Evolutionary conservation across 805 yeast species (phyloP), one percentile per base, ranked within the genome.

Genomic region (Saccharomycopsis schoenii): DNA sequence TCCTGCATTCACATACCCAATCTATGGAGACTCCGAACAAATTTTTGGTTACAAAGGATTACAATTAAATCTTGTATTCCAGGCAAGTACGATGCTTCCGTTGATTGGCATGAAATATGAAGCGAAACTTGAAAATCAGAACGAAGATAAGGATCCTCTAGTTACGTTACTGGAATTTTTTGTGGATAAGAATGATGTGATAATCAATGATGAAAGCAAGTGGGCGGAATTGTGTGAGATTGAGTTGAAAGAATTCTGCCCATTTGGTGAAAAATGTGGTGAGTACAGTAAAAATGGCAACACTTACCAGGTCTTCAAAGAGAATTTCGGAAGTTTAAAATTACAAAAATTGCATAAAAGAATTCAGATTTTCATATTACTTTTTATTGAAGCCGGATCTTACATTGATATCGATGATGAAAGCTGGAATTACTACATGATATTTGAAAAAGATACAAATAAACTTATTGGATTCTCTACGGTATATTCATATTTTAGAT

Each of bases 351-450:
- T 90, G 58, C 92, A 85, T 67, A 73, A 78, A 57, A 74, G 97
- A 62, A 77, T 91, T 65, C 96, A 90, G 66, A 83, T 92, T 1
- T 82, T 94, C 66, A 88, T 89, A 15, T 74, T 93, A 34, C 76
- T 94, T 11, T 91, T 86, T 73, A 93, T 94, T 66, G 99, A 94
- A 70, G 98, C 97, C 0, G 98, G 97, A 1, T 84, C 96, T 0
- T 89, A 83, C 68, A 90, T 94, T 60, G 97, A 92, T 69, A 77
- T 79, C 47, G 71, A 71, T 0, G 99, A 94, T 71, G 78, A 79
- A 9, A 77, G 80, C 17, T 94, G 99, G 99, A 90, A 88, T 56
- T 70, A 91, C 1, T 92, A 82, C 69, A 75, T 86, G 42, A 65
- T 87, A 6, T 68, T 75, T 21, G 72, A 74, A 55, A 69, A 70